Evolutionary conservation across 108 stramenopile genomes (phyloP).

Genomic region (Nitzschia sp.): DNA sequence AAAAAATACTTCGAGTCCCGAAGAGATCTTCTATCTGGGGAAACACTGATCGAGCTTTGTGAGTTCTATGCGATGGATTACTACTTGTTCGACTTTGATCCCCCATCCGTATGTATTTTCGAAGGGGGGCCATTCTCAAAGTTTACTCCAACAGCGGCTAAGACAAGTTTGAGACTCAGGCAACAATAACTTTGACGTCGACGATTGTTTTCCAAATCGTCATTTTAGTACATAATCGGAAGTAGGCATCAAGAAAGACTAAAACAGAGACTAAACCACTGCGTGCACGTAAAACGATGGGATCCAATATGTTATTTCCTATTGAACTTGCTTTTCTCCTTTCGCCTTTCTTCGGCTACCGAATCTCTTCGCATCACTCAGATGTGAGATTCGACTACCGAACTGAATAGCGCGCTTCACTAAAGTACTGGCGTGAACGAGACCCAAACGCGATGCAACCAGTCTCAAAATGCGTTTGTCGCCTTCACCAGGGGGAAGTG

Average conservation of each 20-base stretch:
- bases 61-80: slow-evolving; percentile 28
- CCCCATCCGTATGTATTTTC: slow-evolving; percentile 9
- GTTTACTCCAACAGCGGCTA: background rate
- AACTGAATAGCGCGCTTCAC: slow-evolving; percentile 96
- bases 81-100: slow-evolving; percentile 35
- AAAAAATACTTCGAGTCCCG: slow-evolving; percentile 16
- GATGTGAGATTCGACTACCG: slow-evolving; percentile 87
- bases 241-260: too few relatives aligned
- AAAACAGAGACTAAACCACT: too few relatives aligned
- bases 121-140: slow-evolving; percentile 7
- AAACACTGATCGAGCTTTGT: slow-evolving; percentile 24
- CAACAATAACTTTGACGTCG: too few relatives aligned
- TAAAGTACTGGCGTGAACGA: slow-evolving; percentile 40
- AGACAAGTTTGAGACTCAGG: background rate
- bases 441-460: slow-evolving; percentile 56
- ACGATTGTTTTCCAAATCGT: too few relatives aligned
- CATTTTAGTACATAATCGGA: too few relatives aligned
- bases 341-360: slow-evolving; percentile 83
- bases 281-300: too few relatives aligned
- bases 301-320: too few relatives aligned
- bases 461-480: slow-evolving; percentile 86
- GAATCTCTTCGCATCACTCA: slow-evolving; percentile 75
- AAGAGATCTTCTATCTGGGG: slow-evolving; percentile 17
- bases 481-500: slow-evolving; percentile 69
- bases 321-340: slow-evolving; percentile 32